Evolutionary conservation across 768 basidiomycete species (phyloP), one percentile per base, ranked within the genome.

Genomic region (Chlorophyllum brunneum): DNA sequence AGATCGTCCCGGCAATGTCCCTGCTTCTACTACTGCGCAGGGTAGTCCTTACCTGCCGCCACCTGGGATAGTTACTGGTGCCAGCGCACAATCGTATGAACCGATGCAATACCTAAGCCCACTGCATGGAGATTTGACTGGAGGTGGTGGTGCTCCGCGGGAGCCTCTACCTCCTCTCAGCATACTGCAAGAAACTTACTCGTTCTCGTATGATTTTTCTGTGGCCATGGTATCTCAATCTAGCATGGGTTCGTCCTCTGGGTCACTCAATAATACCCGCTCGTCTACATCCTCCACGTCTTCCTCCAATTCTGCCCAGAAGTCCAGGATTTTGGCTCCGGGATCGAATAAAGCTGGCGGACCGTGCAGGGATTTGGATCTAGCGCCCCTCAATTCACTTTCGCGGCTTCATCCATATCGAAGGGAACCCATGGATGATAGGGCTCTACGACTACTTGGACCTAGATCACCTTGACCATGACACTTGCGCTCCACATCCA

Each of bases 371-470:
- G 56, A 64, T 31, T 64, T 69, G 5, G 75, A 74, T 53, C 74
- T 88, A 13, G 82, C 80, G 5, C 84, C 86, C 11, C 70, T 88
- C 43, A 69, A 77, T 48, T 68, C 77, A 16, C 68, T 86, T 50
- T 74, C 71, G 39, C 75, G 82, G 18, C 68, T 63, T 37, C 79
- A 80, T 57, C 76, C 79, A 5, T 86, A 83, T 50, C 72, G 76
- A 43, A 76, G 86, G 51, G 74, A 83, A 50, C 81, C 80, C 22
- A 59, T 73, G 24, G 86, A 88, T 63, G 86, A 88, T 58, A 75
- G 73, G 54, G 75, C 78, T 33, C 62, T 88, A 59, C 73, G 85
- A 33, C 63, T 77, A 47, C 67, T 83, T 39, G 56, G 62, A 27
- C 64, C 58, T 27, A 63, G 59, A 56, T 57, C 58, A 24, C 54